Evolutionary conservation across 2,329 filamentous ascomycete genomes (phyloP), one percentile per base, ranked within the genome.

Genomic region (Microdochium paspali): DNA sequence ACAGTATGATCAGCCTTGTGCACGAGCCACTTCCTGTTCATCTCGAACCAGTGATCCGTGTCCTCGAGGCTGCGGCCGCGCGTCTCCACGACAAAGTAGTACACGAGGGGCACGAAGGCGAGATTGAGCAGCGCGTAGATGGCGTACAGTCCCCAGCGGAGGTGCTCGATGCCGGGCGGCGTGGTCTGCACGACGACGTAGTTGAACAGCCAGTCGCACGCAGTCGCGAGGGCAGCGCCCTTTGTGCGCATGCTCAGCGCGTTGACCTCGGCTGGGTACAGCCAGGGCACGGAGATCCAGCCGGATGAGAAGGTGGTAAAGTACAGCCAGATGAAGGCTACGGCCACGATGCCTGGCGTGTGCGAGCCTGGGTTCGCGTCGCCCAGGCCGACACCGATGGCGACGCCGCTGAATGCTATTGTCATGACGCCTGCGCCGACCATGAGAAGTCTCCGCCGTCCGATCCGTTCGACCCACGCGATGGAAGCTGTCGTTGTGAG

Each of bases 81-180:
- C 15, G 45, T 47, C 24, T 47, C 45, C 12, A 47, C 45, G 6
- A 47, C 45, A 35, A 47, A 24, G 45, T 47, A 47, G 45, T 47
- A 47, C 32, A 47, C 45, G 24, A 47, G 39, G 10, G 45, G 45
- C 10, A 47, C 45, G 24, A 47, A 71, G 1, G 62, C 51, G 44
- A 63, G 63, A 55, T 67, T 70, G 47, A 72, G 66, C 25, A 71
- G 64, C 1, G 69, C 66, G 62, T 68, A 77, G 39, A 77, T 69
- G 46, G 76, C 66, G 61, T 71, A 77, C 57, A 71, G 74, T 42
- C 65, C 66, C 64, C 71, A 77, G 1, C 66, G 64, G 0, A 78
- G 61, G 21, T 68, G 71, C 21, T 67, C 58, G 31, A 64, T 60
- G 1, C 60, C 63, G 4, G 54, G 47, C 2, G 62, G 62, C 0